Conservation (phyloP, 1,284 basidiomycete species). For the Takashimella koratensis region DNA sequence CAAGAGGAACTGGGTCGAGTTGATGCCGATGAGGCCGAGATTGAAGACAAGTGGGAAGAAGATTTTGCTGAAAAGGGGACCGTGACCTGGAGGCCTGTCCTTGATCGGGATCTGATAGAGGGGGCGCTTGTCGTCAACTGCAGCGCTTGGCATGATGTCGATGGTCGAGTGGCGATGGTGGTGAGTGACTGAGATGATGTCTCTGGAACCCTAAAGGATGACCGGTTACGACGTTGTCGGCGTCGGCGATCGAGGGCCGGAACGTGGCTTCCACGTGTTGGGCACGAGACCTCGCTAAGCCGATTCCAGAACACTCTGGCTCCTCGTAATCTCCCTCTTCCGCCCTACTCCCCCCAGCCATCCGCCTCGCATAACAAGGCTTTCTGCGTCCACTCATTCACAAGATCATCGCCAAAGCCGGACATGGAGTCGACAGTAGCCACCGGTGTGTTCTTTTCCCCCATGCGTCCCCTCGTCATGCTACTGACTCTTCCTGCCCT, state of each 20-base stretch:
- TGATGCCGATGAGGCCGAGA: constrained; percentile 63
- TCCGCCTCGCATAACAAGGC: background rate
- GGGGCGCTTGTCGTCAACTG: background rate
- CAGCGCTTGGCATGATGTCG: background rate
- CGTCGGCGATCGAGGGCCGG: too few relatives aligned
- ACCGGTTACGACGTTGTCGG: too few relatives aligned
- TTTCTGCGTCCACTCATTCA: background rate
- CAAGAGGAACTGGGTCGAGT: constrained; percentile 66
- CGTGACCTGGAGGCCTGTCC: constrained; percentile 60
- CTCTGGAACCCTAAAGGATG: background rate
- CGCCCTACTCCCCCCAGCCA: too few relatives aligned
- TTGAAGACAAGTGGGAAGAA: constrained; percentile 63
- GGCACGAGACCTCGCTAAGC: too few relatives aligned
- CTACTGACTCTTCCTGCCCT: too few relatives aligned
- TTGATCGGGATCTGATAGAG: constrained; percentile 59
- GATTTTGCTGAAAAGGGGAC: constrained; percentile 55
- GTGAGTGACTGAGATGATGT: background rate
- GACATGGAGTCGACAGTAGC: too few relatives aligned
- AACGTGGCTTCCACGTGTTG: too few relatives aligned
- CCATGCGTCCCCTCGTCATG: too few relatives aligned
- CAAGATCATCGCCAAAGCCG: too few relatives aligned
- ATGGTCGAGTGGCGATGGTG: background rate
- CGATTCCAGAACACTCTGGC: too few relatives aligned
- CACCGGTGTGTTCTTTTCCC: too few relatives aligned
- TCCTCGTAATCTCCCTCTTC: too few relatives aligned